Evolutionary conservation across 257 asterid genomes (phyloP).

Genomic region (Rhazya stricta): DNA sequence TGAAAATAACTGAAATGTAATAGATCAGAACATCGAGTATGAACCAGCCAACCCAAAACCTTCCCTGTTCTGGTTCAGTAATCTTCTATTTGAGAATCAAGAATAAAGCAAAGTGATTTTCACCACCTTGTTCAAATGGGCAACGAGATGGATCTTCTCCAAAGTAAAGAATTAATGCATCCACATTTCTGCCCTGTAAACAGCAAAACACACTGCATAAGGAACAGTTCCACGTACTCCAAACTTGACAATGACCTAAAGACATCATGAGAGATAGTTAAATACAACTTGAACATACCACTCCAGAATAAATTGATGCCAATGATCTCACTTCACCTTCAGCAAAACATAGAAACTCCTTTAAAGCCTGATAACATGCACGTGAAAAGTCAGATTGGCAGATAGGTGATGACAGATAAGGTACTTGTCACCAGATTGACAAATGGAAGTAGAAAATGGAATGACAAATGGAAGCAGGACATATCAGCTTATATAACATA

Average conservation of each 20-base stretch:
- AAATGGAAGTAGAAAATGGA: not conserved
- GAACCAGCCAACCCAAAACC: not conserved
- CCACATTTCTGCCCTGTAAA: constrained; percentile 87
- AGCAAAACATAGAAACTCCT: constrained; percentile 73
- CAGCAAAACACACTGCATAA: not conserved
- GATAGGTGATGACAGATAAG: not conserved
- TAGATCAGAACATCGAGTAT: not conserved
- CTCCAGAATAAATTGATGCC: constrained; percentile 86
- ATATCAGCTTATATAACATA: not conserved
- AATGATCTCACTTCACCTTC: constrained; percentile 90
- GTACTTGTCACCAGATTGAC: not conserved
- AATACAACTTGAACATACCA: constrained; percentile 45
- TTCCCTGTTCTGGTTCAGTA: not conserved
- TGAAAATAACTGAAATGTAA: not conserved
- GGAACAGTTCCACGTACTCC: not conserved
- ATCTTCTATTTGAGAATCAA: not conserved
- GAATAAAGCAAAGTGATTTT: not conserved
- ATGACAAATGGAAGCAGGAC: not conserved
- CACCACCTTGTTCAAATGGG: constrained; percentile 83
- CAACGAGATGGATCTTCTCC: constrained; percentile 97
- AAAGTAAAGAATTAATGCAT: constrained; percentile 74
- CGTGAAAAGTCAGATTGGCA: not conserved
- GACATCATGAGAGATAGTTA: constrained; percentile 15
- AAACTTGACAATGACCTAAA: not conserved
- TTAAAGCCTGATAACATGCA: constrained; percentile 51